These are phyloP conservation scores for Phytophthora tentaculata DNA, from an alignment of 352 stramenopile species.

Conservation along the genomic window DNA sequence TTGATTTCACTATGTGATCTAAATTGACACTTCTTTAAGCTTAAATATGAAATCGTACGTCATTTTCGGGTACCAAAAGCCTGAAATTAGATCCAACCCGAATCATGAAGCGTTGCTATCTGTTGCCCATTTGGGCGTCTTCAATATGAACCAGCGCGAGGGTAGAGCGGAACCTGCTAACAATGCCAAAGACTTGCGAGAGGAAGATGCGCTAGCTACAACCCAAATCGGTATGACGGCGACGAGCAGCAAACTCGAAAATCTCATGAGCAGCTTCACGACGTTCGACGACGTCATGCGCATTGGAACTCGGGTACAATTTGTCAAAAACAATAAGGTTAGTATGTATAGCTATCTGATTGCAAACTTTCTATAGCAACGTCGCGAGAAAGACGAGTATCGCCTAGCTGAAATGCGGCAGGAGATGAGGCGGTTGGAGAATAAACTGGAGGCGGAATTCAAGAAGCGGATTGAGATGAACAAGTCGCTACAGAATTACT, in stretches of 20 bases:
- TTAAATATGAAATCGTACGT: too few species aligned
- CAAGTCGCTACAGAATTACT: constrained; percentile 92
- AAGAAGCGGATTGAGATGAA: constrained; percentile 96
- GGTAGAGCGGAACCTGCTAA: neutral
- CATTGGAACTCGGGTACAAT: constrained; percentile 72
- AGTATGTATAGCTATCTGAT: neutral
- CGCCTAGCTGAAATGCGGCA: constrained; percentile 92
- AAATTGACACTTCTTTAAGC: too few species aligned
- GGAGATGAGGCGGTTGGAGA: constrained; percentile 91
- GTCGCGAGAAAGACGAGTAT: constrained; percentile 94
- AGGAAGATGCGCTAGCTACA: constrained; percentile 24
- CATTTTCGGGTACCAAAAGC: too few species aligned
- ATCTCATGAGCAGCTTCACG: constrained; percentile 87
- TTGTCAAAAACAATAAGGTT: neutral
- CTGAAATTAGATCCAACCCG: too few species aligned
- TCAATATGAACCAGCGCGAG: constrained; percentile 30
- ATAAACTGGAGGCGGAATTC: constrained; percentile 92
- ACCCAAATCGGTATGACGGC: constrained; percentile 65
- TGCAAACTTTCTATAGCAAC: constrained; percentile 74
- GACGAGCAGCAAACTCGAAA: constrained; percentile 84
- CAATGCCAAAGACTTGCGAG: constrained; percentile 7
- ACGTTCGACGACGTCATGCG: constrained; percentile 89
- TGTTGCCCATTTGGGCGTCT: constrained; percentile 8
- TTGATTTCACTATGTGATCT: too few species aligned
- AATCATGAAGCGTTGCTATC: constrained; percentile 37